Evolutionary conservation across 1,284 basidiomycete species (phyloP).

Genomic region (Meripilus lineatus): DNA sequence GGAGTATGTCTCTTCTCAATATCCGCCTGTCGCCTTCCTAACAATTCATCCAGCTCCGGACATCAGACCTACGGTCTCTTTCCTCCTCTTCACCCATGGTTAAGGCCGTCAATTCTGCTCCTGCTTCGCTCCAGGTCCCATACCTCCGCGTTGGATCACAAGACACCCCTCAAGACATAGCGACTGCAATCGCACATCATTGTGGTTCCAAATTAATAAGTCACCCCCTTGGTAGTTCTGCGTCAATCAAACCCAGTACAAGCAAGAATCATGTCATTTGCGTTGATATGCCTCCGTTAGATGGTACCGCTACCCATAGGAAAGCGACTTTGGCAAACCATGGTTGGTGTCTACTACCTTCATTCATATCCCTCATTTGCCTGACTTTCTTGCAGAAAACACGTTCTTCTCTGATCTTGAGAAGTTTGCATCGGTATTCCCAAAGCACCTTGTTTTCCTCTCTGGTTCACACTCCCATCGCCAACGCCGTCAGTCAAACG

Average conservation of each 20-base stretch:
- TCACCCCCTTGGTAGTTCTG: background rate
- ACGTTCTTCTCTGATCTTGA: conserved; percentile 42
- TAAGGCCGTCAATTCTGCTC: conserved; percentile 39
- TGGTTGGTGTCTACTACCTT: conserved; percentile 36
- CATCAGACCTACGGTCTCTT: conserved; percentile 62
- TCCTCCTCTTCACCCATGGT: conserved; percentile 45
- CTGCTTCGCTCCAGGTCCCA: conserved; percentile 56
- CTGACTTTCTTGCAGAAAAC: conserved; percentile 14
- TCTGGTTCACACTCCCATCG: conserved; percentile 42
- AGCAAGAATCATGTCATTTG: conserved; percentile 51
- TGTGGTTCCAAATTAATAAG: conserved; percentile 39
- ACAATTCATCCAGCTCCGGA: conserved; percentile 48
- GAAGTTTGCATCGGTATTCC: conserved; percentile 41
- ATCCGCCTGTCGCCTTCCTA: conserved; percentile 1
- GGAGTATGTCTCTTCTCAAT: conserved; percentile 43
- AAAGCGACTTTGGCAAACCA: conserved; percentile 44
- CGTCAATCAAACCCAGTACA: conserved; percentile 8
- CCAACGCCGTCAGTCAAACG: conserved; percentile 34
- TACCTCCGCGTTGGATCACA: conserved; percentile 39
- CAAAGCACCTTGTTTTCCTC: conserved; percentile 61
- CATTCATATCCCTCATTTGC: background rate
- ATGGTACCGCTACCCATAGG: conserved; percentile 35
- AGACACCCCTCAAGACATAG: conserved; percentile 30
- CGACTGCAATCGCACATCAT: conserved; percentile 39
- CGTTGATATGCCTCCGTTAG: conserved; percentile 49